Evolutionary conservation across 2,329 filamentous ascomycete species (phyloP).

Genomic region (Claviceps citrina): DNA sequence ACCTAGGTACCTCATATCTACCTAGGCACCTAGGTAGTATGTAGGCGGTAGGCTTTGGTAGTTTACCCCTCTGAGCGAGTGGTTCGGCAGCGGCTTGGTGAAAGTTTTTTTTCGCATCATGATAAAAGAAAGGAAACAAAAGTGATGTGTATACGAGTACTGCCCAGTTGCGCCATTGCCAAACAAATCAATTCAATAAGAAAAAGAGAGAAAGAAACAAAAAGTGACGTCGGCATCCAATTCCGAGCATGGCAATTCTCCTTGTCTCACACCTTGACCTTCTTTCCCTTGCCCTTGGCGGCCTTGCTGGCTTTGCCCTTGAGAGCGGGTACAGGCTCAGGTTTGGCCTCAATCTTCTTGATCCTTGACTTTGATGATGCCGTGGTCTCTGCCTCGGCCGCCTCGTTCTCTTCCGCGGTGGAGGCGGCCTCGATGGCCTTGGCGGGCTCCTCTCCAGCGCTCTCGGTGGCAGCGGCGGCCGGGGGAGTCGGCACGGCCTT

Average conservation of each 20-base stretch:
- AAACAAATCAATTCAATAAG: background rate
- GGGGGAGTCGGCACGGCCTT: constrained; percentile 38
- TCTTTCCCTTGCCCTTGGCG: constrained; percentile 19
- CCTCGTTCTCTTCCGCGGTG: constrained; percentile 12
- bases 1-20: too few relatives aligned
- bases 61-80: too few relatives aligned
- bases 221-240: background rate
- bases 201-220: background rate
- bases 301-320: constrained; percentile 12
- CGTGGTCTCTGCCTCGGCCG: constrained; percentile 11
- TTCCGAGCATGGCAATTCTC: background rate
- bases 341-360: constrained; percentile 9
- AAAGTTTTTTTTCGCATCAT: too few relatives aligned
- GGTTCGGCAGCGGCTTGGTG: too few relatives aligned
- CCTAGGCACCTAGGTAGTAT: too few relatives aligned
- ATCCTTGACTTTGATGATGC: constrained; percentile 9
- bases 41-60: too few relatives aligned
- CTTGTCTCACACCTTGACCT: constrained; percentile 7
- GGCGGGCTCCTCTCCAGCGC: constrained; percentile 15
- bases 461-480: constrained; percentile 16
- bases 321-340: constrained; percentile 7
- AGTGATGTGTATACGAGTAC: background rate
- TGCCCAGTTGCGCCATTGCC: constrained; percentile 3
- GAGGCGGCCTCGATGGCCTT: constrained; percentile 23
- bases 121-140: background rate